Conservation (phyloP, 176 grass and related monocot genomes). For the Ensete glaucum region DNA sequence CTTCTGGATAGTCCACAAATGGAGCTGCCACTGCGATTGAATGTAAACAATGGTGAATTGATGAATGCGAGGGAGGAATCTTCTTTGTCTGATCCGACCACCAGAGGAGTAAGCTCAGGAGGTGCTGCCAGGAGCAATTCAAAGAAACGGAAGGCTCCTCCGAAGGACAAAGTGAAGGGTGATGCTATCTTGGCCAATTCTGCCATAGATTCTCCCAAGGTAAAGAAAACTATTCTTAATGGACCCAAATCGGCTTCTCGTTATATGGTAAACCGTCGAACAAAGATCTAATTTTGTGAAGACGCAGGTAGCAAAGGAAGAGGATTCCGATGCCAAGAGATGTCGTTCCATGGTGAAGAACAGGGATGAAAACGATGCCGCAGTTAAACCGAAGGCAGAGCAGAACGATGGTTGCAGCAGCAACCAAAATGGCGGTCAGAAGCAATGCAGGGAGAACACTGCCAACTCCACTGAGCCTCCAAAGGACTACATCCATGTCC, state of each 20-base stretch:
- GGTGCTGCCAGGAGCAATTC: slow-evolving; percentile 47
- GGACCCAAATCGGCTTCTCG: not conserved
- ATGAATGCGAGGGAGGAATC: slow-evolving; percentile 57
- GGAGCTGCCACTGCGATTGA: slow-evolving; percentile 17
- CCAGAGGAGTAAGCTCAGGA: slow-evolving; percentile 35
- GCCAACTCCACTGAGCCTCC: slow-evolving; percentile 45
- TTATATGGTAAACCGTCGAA: slow-evolving; percentile 1
- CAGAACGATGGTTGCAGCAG: slow-evolving; percentile 50
- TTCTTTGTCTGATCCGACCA: slow-evolving; percentile 69
- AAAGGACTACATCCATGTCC: slow-evolving; percentile 94
- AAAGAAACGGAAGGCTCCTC: slow-evolving; percentile 65
- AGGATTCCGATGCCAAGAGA: slow-evolving; percentile 45
- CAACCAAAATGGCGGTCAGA: slow-evolving; percentile 48
- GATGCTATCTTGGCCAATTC: slow-evolving; percentile 32
- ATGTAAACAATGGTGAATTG: slow-evolving; percentile 21
- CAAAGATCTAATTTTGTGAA: slow-evolving; percentile 7
- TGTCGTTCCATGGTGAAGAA: slow-evolving; percentile 51
- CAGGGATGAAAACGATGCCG: slow-evolving; percentile 43
- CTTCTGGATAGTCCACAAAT: slow-evolving; percentile 26
- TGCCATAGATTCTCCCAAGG: slow-evolving; percentile 48
- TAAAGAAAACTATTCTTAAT: slow-evolving; percentile 31
- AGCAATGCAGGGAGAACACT: slow-evolving; percentile 47
- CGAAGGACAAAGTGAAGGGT: slow-evolving; percentile 71
- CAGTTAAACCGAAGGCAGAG: slow-evolving; percentile 52
- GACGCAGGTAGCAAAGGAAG: slow-evolving; percentile 36